Evolutionary conservation across 2,329 filamentous ascomycete species (phyloP), one percentile per base, ranked within the genome.

Genomic region (Trichophyton mentagrophytes): DNA sequence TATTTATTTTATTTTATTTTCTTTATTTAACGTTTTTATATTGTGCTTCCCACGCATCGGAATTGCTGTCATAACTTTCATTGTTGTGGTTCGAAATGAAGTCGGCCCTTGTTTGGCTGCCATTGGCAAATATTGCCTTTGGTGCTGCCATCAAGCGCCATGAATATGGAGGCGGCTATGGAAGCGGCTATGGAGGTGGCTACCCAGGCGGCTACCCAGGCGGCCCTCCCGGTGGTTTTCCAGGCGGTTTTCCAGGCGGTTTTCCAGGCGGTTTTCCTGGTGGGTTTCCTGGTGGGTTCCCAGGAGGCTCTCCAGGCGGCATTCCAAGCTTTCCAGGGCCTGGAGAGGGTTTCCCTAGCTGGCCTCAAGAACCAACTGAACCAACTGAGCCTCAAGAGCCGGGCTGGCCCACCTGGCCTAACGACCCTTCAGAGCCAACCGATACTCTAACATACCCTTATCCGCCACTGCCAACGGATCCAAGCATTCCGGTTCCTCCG

Each of bases 81-180:
- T 47, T 53, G 11, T 30, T n/a, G 8, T 33, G 27, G 33, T 30
- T 46, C 33, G 68, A 64, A 53, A 67, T 71, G 65, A 68, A 66
- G 59, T 63, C 63, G 20, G 62, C 64, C 20, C 46, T 68, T 49
- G 57, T 66, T 58, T 36, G 67, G 17, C 62, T 71, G 63, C 55
- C 55, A 40, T 67, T 68, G 57, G 65, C 65, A 61, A 64, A 63
- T 62, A 58, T 64, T 20, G 66, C 65, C 47, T 33, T 66, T 33
- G 68, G 65, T 53, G 64, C 58, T 30, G 64, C 66, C 17, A 61
- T 65, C 22, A 47, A 65, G 55, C 61, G 36, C 40, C 4, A 15
- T 44, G 40, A 44, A 15, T 44, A n/a, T 44, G 40, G n/a, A 44
- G 40, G 15, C 3, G 40, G 15, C 17, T 17, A 15, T 7, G 44